Conservation (phyloP, 495 filamentous ascomycete species). For the Penicillium parvum region DNA sequence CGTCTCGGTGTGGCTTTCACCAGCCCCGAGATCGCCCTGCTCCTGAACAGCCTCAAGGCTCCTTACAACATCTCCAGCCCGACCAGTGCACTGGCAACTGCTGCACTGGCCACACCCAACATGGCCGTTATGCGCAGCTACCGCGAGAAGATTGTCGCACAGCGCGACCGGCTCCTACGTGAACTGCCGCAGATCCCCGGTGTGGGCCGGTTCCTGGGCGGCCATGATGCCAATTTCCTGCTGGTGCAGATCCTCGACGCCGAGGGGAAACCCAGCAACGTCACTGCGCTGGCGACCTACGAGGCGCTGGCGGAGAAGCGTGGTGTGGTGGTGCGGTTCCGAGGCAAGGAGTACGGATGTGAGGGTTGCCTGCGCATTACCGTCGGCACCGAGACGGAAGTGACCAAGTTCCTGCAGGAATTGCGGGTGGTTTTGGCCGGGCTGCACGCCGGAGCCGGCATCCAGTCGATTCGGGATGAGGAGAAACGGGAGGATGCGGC, state of each 20-base stretch:
- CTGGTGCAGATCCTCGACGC: constrained; percentile 78
- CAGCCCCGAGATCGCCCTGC: constrained; percentile 59
- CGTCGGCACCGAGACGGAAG: constrained; percentile 84
- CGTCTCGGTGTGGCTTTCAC: constrained; percentile 69
- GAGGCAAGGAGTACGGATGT: constrained; percentile 89
- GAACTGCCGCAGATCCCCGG: constrained; percentile 74
- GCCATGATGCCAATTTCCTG: constrained; percentile 79
- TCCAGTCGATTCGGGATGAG: constrained; percentile 25
- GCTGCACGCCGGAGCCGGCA: constrained; percentile 24
- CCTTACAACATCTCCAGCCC: constrained; percentile 91
- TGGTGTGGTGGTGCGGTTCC: constrained; percentile 88
- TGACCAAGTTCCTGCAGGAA: constrained; percentile 68
- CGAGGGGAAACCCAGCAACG: constrained; percentile 70
- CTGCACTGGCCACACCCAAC: constrained; percentile 61
- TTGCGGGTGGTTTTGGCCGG: constrained; percentile 57
- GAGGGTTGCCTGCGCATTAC: constrained; percentile 85
- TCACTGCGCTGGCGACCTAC: constrained; percentile 71
- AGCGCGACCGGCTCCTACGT: constrained; percentile 68
- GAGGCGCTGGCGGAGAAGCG: constrained; percentile 78
- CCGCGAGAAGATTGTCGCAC: constrained; percentile 60
- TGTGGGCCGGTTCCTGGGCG: constrained; percentile 77
- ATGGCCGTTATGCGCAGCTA: constrained; percentile 68
- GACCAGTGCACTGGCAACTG: constrained; percentile 73
- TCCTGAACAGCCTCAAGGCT: constrained; percentile 90
- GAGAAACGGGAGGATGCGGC: constrained; percentile 29